These are phyloP conservation scores for Paramecium sexaurelia DNA, from an alignment of 73 alveolate genomes.

Conservation along the genomic window DNA sequence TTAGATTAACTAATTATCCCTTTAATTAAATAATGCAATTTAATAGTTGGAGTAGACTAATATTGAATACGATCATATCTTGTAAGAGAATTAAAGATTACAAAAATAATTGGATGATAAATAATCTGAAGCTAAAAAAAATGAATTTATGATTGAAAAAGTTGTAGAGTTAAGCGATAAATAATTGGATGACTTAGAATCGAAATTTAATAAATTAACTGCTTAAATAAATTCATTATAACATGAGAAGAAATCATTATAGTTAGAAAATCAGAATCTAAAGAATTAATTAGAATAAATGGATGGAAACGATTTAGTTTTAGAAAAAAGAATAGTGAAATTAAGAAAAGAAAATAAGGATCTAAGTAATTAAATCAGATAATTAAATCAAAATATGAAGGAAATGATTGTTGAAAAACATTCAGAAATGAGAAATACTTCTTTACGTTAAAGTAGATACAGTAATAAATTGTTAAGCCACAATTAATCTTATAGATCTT, in stretches of 20 bases:
- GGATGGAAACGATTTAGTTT: constrained; percentile 28
- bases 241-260: constrained; percentile 3
- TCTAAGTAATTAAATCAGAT: not conserved
- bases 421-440: not conserved
- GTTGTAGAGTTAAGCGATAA: not conserved
- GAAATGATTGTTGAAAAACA: constrained; percentile 33
- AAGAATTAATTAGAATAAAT: not conserved
- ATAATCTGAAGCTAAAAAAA: not conserved
- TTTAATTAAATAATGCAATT: not conserved
- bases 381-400: constrained; percentile 17
- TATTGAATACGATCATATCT: not conserved
- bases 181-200: constrained; percentile 38
- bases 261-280: not conserved
- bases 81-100: not conserved
- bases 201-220: not conserved
- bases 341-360: constrained; percentile 54
- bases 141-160: constrained; percentile 4
- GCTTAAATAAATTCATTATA: constrained; percentile 33
- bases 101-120: not conserved
- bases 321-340: constrained; percentile 38
- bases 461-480: not conserved
- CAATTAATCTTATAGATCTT: not conserved
- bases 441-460: not conserved
- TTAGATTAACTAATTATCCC: not conserved
- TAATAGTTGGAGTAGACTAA: not conserved